Evolutionary conservation across 768 basidiomycete genomes (phyloP).

Genomic region (Guyanaporus albipodus): DNA sequence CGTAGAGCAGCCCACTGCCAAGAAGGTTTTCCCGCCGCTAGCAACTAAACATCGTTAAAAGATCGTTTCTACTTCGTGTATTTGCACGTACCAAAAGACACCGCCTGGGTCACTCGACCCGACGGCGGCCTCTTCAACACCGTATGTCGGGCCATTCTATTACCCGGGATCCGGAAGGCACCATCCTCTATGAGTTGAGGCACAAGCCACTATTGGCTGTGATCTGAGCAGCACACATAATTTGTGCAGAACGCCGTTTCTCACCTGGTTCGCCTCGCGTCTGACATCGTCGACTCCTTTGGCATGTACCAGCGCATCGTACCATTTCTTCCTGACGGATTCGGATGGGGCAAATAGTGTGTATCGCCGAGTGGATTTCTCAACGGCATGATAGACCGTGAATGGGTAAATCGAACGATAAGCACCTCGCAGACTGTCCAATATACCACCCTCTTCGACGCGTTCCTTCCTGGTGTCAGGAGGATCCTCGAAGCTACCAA

Average conservation of each 20-base stretch:
- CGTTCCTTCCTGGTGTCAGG: slow-evolving; percentile 64
- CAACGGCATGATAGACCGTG: slow-evolving; percentile 67
- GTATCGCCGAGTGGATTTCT: slow-evolving; percentile 55
- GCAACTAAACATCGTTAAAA: slow-evolving; percentile 33
- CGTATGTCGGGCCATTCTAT: slow-evolving; percentile 29
- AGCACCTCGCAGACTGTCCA: slow-evolving; percentile 52
- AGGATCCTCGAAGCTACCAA: slow-evolving; percentile 58
- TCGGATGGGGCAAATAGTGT: slow-evolving; percentile 68
- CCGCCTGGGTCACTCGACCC: slow-evolving; percentile 57
- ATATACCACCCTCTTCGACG: slow-evolving; percentile 51
- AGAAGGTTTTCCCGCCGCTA: slow-evolving; percentile 47
- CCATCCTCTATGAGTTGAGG: slow-evolving; percentile 54
- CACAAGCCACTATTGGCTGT: slow-evolving; percentile 56
- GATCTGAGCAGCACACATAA: slow-evolving; percentile 11
- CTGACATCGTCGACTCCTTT: slow-evolving; percentile 59
- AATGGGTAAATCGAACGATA: slow-evolving; percentile 67
- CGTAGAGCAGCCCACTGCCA: slow-evolving; percentile 62
- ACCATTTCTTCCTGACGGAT: slow-evolving; percentile 58
- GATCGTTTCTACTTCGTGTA: not conserved
- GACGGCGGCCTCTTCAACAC: slow-evolving; percentile 37
- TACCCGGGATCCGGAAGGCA: slow-evolving; percentile 51
- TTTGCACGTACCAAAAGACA: slow-evolving; percentile 54
- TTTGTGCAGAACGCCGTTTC: not conserved
- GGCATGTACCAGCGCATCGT: slow-evolving; percentile 54
- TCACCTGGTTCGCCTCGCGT: slow-evolving; percentile 72